These are phyloP conservation scores for Eutypa lata DNA, from an alignment of 2,329 filamentous ascomycete genomes.

Conservation along the genomic window DNA sequence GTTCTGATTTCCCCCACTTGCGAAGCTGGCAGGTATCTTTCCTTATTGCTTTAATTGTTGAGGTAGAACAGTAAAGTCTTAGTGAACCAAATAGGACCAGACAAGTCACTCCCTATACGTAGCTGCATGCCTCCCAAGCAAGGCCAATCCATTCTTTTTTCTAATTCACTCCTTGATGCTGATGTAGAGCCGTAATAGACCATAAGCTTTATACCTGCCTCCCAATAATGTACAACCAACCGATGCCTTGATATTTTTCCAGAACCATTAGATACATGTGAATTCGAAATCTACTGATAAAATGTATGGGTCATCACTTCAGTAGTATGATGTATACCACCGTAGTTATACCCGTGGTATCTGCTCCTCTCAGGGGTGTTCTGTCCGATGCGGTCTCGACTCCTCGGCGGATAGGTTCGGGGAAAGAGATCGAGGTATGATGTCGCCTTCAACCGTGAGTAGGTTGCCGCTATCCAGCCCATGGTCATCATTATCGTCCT, in stretches of 20 bases:
- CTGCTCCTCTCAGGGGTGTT: constrained; percentile 18
- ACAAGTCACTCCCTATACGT: too few relatives aligned
- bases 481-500: constrained; percentile 27
- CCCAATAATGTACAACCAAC: neutral
- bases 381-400: constrained; percentile 16
- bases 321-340: neutral
- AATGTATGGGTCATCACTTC: neutral
- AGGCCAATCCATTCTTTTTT: too few relatives aligned
- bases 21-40: too few relatives aligned
- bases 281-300: neutral
- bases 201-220: neutral
- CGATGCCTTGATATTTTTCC: neutral
- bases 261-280: neutral
- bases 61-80: too few relatives aligned
- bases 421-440: constrained; percentile 32
- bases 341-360: neutral
- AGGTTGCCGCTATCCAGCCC: constrained; percentile 29
- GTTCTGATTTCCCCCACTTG: too few relatives aligned
- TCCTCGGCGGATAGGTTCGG: constrained; percentile 16
- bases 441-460: constrained; percentile 38
- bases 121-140: too few relatives aligned
- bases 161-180: neutral
- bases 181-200: neutral
- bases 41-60: too few relatives aligned
- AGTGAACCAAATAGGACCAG: too few relatives aligned